Conservation (phyloP, 768 basidiomycete species). For the Lactifluus rugatus region DNA sequence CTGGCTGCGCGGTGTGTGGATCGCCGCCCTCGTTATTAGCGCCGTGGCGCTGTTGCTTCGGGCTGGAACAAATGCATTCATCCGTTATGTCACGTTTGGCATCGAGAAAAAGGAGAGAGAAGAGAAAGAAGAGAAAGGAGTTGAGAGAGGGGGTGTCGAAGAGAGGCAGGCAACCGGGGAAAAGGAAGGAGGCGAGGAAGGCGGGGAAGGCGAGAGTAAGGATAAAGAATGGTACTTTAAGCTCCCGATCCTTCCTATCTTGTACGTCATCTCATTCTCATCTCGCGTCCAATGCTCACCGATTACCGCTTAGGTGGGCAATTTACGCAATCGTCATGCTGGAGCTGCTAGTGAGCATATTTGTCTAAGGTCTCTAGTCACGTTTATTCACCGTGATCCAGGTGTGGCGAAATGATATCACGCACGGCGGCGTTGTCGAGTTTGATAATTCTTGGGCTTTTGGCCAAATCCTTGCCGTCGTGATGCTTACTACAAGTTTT, state of each 20-base stretch:
- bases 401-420: neutral
- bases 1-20: slow-evolving; percentile 8
- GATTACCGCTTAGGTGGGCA: neutral
- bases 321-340: slow-evolving; percentile 11
- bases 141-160: neutral
- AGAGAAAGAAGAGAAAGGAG: neutral
- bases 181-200: too few relatives aligned
- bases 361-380: neutral
- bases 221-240: neutral
- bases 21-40: neutral
- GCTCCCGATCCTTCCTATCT: neutral
- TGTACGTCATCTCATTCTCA: slow-evolving; percentile 3
- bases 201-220: neutral
- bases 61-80: neutral
- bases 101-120: too few relatives aligned
- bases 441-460: slow-evolving; percentile 2
- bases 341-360: slow-evolving; percentile 10
- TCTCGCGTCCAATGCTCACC: neutral
- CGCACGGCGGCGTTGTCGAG: neutral
- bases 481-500: slow-evolving; percentile 9
- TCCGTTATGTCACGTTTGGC: neutral
- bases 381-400: neutral
- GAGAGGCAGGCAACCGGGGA: neutral
- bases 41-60: neutral
- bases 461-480: slow-evolving; percentile 11